A percentile compares a stretch with the other conserved stretches of the same genome.
These are phyloP conservation scores for Coemansia sp. DNA, from an alignment of 371 early-diverging fungal genomes.

Conservation along the genomic window DNA sequence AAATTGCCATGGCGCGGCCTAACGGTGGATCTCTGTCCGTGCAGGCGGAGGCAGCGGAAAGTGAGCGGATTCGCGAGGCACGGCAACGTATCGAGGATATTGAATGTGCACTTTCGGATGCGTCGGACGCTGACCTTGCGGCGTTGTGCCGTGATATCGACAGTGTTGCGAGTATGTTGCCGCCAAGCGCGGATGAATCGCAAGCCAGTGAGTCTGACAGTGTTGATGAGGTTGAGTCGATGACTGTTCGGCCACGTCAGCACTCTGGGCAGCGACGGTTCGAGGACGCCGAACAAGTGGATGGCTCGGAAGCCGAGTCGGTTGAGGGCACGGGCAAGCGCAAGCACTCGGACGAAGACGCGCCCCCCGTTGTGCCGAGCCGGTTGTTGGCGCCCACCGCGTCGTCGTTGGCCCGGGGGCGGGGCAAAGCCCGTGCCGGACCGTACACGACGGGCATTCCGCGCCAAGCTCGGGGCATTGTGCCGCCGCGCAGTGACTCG, in stretches of 20 bases:
- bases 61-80: conserved; percentile 7
- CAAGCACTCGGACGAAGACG: conserved; percentile 42
- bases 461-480: conserved; percentile 6
- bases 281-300: conserved; percentile 25
- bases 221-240: not conserved
- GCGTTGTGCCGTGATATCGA: conserved; percentile 36
- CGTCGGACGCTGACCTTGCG: conserved; percentile 18
- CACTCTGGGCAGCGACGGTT: not conserved
- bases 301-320: not conserved
- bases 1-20: conserved; percentile 22
- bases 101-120: conserved; percentile 12
- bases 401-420: conserved; percentile 14
- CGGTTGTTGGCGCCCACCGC: conserved; percentile 14
- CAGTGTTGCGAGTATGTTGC: conserved; percentile 37
- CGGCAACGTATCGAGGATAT: conserved; percentile 16
- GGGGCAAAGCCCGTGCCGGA: conserved; percentile 6
- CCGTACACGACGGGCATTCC: conserved; percentile 12
- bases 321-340: conserved; percentile 26
- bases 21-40: not conserved
- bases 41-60: conserved; percentile 1
- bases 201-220: conserved; percentile 3
- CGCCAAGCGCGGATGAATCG: conserved; percentile 13
- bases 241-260: not conserved
- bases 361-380: not conserved
- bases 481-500: conserved; percentile 31